Evolutionary conservation across 148 eudicot genomes (phyloP), one percentile per base, ranked within the genome.

Genomic region (Diospyros lotus): DNA sequence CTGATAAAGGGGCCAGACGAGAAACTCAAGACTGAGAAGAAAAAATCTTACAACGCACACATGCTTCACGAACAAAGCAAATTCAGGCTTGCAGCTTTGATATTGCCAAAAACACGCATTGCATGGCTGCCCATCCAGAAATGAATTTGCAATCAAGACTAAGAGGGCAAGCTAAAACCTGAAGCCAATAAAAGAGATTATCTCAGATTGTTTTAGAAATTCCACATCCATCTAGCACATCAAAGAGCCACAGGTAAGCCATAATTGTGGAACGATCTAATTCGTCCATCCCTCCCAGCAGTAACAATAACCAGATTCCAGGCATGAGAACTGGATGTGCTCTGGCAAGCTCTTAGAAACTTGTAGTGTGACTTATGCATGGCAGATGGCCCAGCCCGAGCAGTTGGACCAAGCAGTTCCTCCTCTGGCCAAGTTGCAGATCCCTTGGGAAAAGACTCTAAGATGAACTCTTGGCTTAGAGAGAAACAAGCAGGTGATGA

Each of bases 381-480:
- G 4, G 84, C 55, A 43, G 89, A 75, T 12, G 86, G 14, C 15
- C 38, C 3, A 40, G 76, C 59, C 4, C 67, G 58, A 13, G 87
- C 85, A 54, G 81, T 68, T 51, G 84, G 79, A 61, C 69, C 58
- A 61, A 85, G 84, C 53, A 95, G 93, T 76, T 86, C 89, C 70
- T 95, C 99, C 85, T 89, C 99, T 2, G 99, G 99, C 98, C 99
- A 95, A 63, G 94, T 89, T 52, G 96, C 96, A 3, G 96, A 87
- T 79, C 94, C 96, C 75, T 85, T 90, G 52, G 89, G 85, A 55
- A 71, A 76, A 5, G 87, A 76, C 70, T 89, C 97, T 55, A 82
- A 45, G 18, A 82, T 74, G 42, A 88, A 88, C 40, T 89, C 94
- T 54, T 86, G 87, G 50, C 78, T 77, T 56, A 82, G 76, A 12